Conservation (phyloP, 495 filamentous ascomycete genomes). For the Beverwykella pulmonaria region DNA sequence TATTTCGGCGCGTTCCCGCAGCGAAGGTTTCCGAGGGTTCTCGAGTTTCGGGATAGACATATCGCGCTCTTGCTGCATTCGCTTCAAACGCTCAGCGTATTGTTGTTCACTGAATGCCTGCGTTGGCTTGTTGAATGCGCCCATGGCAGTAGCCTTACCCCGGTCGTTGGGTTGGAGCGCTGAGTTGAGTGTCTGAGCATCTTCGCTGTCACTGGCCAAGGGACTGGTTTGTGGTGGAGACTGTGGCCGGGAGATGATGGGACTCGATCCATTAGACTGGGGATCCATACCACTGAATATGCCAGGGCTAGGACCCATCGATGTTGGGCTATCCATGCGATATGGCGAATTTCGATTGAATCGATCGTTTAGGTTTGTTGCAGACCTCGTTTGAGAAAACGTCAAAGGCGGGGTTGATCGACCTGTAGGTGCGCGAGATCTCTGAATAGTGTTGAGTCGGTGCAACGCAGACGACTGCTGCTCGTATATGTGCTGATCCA, state of each 20-base stretch:
- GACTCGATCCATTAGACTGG: conserved; percentile 46
- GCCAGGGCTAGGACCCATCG: conserved; percentile 53
- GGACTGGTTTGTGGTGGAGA: conserved; percentile 69
- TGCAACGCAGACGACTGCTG: conserved; percentile 75
- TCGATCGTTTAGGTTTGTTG: conserved; percentile 59
- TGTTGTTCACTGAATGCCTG: conserved; percentile 80
- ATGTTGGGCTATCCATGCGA: conserved; percentile 44
- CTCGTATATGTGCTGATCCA: conserved; percentile 77
- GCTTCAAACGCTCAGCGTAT: conserved; percentile 78
- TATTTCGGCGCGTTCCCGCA: conserved; percentile 35
- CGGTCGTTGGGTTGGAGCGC: conserved; percentile 74
- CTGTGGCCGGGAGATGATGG: conserved; percentile 52
- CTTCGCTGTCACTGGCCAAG: conserved; percentile 69
- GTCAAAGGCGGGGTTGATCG: conserved; percentile 50
- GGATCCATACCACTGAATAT: conserved; percentile 39
- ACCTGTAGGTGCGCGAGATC: conserved; percentile 56
- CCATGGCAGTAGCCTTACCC: conserved; percentile 84
- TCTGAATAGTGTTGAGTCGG: conserved; percentile 74
- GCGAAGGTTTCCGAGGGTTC: conserved; percentile 32
- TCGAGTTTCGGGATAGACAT: conserved; percentile 44
- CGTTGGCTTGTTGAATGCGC: conserved; percentile 77
- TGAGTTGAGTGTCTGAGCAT: conserved; percentile 56
- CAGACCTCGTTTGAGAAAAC: conserved; percentile 55
- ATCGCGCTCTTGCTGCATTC: conserved; percentile 70
- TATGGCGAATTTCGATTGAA: conserved; percentile 54